These are phyloP conservation scores for Phyllosticta citrichinensis DNA, from an alignment of 2,329 filamentous ascomycete genomes.

Conservation along the genomic window DNA sequence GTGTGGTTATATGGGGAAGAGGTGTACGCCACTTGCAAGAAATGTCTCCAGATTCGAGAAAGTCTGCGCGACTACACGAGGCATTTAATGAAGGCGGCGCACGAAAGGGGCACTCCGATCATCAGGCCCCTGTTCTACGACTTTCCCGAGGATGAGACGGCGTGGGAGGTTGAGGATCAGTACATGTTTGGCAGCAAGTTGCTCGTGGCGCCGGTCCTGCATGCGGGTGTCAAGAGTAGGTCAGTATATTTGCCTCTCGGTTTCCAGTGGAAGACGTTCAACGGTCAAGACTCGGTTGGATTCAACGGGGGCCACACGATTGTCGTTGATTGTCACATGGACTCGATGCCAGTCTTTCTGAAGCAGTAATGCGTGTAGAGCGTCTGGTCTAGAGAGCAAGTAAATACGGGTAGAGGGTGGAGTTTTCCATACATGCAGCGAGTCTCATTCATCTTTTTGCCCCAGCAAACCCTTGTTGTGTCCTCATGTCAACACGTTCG, in stretches of 20 bases:
- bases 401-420: too few species aligned
- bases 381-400: background rate
- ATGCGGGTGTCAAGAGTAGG: conserved; percentile 35
- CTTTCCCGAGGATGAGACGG: conserved; percentile 44
- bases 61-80: conserved; percentile 49
- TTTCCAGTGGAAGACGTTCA: conserved; percentile 35
- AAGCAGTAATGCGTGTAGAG: background rate
- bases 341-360: conserved; percentile 39
- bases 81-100: conserved; percentile 48
- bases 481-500: too few species aligned
- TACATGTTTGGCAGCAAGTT: conserved; percentile 56
- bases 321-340: conserved; percentile 36
- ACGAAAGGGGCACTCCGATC: conserved; percentile 49
- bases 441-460: too few species aligned
- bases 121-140: conserved; percentile 56
- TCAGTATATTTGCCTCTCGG: conserved; percentile 45
- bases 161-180: conserved; percentile 50
- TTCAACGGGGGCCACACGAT: conserved; percentile 32
- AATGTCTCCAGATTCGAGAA: conserved; percentile 50
- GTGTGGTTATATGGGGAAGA: conserved; percentile 57
- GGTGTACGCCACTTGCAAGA: conserved; percentile 50
- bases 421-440: too few species aligned
- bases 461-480: too few species aligned
- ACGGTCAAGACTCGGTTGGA: conserved; percentile 16
- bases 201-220: conserved; percentile 47